Conservation (phyloP, 345 rosid species). For the Lepidium sativum region DNA sequence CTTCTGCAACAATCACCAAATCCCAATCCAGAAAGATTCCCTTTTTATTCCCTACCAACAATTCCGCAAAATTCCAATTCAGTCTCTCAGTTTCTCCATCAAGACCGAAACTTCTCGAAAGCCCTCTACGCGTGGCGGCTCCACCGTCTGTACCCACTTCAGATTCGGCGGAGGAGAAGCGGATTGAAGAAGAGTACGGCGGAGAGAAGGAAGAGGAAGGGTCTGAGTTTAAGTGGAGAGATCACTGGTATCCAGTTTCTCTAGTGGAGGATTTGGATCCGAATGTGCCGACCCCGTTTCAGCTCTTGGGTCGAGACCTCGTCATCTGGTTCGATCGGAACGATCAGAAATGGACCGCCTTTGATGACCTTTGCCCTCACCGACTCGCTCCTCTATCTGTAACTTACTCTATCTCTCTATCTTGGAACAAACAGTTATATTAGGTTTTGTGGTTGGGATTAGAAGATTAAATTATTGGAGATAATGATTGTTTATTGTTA, state of each 20-base stretch:
- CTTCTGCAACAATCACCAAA: conserved; percentile 16
- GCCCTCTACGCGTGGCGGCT: conserved; percentile 50
- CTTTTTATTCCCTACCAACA: conserved; percentile 7
- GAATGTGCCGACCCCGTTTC: conserved; percentile 63
- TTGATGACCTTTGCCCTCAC: conserved; percentile 93
- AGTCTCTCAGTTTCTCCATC: conserved; percentile 6
- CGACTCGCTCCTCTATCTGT: conserved; percentile 95
- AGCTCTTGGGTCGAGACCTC: conserved; percentile 90
- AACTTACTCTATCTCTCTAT: conserved; percentile 13
- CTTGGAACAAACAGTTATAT: not conserved
- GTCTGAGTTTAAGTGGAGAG: conserved; percentile 78
- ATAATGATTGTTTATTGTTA: conserved; percentile 9
- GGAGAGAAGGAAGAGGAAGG: conserved; percentile 39
- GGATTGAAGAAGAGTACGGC: conserved; percentile 35
- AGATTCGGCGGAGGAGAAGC: conserved; percentile 30
- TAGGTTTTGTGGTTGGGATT: not conserved
- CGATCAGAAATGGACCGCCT: conserved; percentile 67
- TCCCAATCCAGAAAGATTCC: conserved; percentile 21
- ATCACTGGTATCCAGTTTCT: conserved; percentile 97
- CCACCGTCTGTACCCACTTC: conserved; percentile 42
- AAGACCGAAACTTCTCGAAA: not conserved
- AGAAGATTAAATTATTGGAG: not conserved
- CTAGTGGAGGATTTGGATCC: conserved; percentile 83
- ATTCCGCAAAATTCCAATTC: not conserved
- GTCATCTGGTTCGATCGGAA: conserved; percentile 80